Base-by-base conservation (phyloP, 176 grass and related monocot species). In the Cenchrus purpureus region DNA sequence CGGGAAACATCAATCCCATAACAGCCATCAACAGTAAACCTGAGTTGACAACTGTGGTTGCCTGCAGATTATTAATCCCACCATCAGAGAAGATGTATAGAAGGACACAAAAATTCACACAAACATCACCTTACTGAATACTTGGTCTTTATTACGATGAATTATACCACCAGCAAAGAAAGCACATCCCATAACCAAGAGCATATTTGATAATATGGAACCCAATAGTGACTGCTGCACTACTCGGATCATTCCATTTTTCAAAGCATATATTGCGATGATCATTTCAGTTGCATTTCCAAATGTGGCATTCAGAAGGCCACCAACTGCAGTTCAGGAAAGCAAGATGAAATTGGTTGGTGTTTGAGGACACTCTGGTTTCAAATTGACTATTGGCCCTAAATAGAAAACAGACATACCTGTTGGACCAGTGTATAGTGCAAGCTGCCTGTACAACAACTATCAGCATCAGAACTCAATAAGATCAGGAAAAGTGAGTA, bases 231-330 rank as follows among this genome's bases (percentile, higher is more conserved):
- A 93, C 74, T 94, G 92, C 56, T 98, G 92, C 43, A 98, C 87
- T 61, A 98, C 85, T 70, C 90, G 58, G 17, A 95, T 89, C 92
- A 92, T 98, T 73, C 87, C 89, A 73, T 91, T 93, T 76, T 93
- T 92, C 71, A 98, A 68, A 62, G 95, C 92, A 68, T 92, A 91
- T 52, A 98, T 75, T 51, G 95, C 95, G 66, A 98, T 92, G 76
- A 98, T 93, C 84, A 98, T 90, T 83, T 98, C 92, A 54, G 95
- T 90, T 43, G 89, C 92, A 84, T 98, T 98, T 76, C 95, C 95
- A n/a, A 92, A 98, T 17, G 95, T 98, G 43, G 95, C 95, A 93
- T 98, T 98, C 66, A 95, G 68, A 48, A 98, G 90, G 20, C 92
- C 92, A 54, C 92, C 91, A 86, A 95, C 95, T 98, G 88, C 69